These are phyloP conservation scores for Pittosporum tobira DNA, from an alignment of 129 eudicot species.

Conservation along the genomic window DNA sequence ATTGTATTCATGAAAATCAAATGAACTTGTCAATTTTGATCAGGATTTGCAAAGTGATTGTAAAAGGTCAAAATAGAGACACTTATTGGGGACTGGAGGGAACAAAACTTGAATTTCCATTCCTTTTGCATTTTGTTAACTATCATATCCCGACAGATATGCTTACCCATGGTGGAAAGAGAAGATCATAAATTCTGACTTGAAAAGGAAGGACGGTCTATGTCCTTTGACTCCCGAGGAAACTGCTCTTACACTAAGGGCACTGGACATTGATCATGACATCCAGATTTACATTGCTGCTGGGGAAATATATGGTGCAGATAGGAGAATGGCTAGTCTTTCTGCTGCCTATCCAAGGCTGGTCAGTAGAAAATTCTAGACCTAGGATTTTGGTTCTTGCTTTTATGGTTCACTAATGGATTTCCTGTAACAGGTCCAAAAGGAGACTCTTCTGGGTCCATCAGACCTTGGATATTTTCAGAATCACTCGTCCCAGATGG, in stretches of 20 bases:
- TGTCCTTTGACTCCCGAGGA: conserved; percentile 99
- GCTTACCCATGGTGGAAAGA: conserved; percentile 99
- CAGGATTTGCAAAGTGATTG: no score
- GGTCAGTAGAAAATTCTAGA: conserved; percentile 37
- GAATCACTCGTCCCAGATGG: conserved; percentile 98
- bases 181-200: conserved; percentile 78
- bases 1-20: no score
- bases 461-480: conserved; percentile 72
- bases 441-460: conserved; percentile 78
- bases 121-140: conserved; percentile 9
- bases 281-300: conserved; percentile 94
- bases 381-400: neutral
- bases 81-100: no score
- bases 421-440: conserved; percentile 58
- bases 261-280: conserved; percentile 60
- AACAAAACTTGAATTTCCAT: neutral
- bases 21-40: no score
- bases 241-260: conserved; percentile 72
- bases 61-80: no score
- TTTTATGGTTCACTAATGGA: neutral
- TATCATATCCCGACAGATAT: conserved; percentile 41
- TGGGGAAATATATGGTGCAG: conserved; percentile 93
- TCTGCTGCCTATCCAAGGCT: conserved; percentile 62
- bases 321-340: conserved; percentile 70
- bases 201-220: conserved; percentile 79